Evolutionary conservation across 192 early-diverging fungal genomes (phyloP), one percentile per base, ranked within the genome.

Genomic region (Coemansia aciculifera): DNA sequence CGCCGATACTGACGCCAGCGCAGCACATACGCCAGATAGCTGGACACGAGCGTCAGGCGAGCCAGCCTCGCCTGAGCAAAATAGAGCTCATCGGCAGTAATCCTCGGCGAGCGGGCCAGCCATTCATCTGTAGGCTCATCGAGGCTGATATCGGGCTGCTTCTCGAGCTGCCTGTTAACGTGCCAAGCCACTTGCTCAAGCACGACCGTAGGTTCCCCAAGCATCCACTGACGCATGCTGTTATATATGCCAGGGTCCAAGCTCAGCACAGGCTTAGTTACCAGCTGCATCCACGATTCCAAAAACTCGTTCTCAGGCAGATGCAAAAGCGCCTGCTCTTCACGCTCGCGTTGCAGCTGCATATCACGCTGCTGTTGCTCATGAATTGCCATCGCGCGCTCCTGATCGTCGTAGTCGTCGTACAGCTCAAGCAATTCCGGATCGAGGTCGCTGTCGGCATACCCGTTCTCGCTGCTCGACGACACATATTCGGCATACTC

Each of bases 1-100:
- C 10, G 34, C 3, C 68, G 69, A 24, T 27, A 29, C 42, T 71
- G 60, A 1, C 71, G 68, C 79, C 79, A 81, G 19, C 68, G 66
- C 62, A 73, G 19, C 9, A 62, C 79, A 71, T 70, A 77, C 24
- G 71, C 27, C 44, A 81, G 57, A 10, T 71, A 81, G 65, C 66
- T 77, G 43, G 71, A 62, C 23, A 77, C 32, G 13, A 81, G 67
- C 12, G 74, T 46, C 62, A 77, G 56, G 34, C 57, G 64, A 8
- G 74, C 52, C 12, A 73, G 13, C 46, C 46, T 66, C 19, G 79
- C 24, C 51, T 66, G 64, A 13, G 73, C 10, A 15, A 40, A 9
- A 13, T 42, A 36, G 42, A 67, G 17, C 32, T 72, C 69, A 0
- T n/a, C 59, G 8, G 37, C 15, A 5, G n/a, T 19, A 6, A n/a